Conservation (phyloP, 2,329 filamentous ascomycete genomes). For the Fusarium torulosum region DNA sequence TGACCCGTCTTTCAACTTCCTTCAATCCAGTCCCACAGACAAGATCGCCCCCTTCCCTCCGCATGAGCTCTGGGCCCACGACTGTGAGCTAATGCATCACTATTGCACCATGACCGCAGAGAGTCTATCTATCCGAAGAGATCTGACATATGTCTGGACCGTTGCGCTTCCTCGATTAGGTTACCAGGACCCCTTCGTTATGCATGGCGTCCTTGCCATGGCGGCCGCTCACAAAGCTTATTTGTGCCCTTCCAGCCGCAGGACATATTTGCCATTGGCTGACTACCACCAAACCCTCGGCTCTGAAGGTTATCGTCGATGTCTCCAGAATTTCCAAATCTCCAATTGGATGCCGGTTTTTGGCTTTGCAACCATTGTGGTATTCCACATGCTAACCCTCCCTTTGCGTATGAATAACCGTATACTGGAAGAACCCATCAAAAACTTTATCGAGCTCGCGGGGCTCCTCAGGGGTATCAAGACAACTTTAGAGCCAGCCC, state of each 20-base stretch:
- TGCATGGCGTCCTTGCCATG: constrained; percentile 50
- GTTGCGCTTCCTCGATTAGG: constrained; percentile 46
- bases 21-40: constrained; percentile 30
- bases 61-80: constrained; percentile 40
- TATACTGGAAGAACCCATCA: constrained; percentile 38
- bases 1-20: constrained; percentile 5
- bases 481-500: constrained; percentile 34
- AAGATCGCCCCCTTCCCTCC: constrained; percentile 44
- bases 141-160: constrained; percentile 48
- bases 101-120: constrained; percentile 47
- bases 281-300: constrained; percentile 50
- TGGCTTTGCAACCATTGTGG: constrained; percentile 57
- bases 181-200: constrained; percentile 48
- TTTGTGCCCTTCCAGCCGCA: constrained; percentile 43
- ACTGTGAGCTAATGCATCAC: constrained; percentile 52
- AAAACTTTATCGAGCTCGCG: constrained; percentile 40
- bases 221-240: constrained; percentile 51
- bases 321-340: constrained; percentile 35
- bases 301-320: constrained; percentile 47
- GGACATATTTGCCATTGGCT: constrained; percentile 45
- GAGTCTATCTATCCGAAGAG: constrained; percentile 40
- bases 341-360: constrained; percentile 52
- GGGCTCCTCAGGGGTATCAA: constrained; percentile 42
- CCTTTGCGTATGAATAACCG: constrained; percentile 35
- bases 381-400: constrained; percentile 48